Conservation (phyloP, 139 green algal genomes). For the Chlorokybus atmophyticus region DNA sequence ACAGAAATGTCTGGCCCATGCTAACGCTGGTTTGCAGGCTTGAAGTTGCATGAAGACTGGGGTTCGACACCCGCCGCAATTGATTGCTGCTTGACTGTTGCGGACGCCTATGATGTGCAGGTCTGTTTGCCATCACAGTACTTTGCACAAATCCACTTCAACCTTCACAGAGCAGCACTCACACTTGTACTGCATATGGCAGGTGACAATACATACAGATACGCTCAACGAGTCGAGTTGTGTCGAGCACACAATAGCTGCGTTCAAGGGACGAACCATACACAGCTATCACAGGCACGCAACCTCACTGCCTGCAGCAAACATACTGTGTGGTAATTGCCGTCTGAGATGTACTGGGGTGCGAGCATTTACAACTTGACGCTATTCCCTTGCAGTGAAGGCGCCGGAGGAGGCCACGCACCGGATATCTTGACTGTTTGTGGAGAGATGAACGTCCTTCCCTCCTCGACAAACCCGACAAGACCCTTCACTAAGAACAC, state of each 20-base stretch:
- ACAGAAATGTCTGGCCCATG: no score
- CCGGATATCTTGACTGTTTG: slow-evolving; percentile 42
- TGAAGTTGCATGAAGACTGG: slow-evolving; percentile 44
- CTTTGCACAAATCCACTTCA: no score
- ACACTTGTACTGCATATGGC: no score
- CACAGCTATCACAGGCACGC: slow-evolving; percentile 33
- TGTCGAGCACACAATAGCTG: slow-evolving; percentile 33
- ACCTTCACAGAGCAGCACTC: no score
- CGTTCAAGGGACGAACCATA: slow-evolving; percentile 37
- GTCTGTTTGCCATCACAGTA: no score
- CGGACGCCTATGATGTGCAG: slow-evolving; percentile 32
- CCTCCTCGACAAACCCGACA: slow-evolving; percentile 39
- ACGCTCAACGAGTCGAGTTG: slow-evolving; percentile 37
- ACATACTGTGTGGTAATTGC: no score
- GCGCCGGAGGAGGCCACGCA: slow-evolving; percentile 36
- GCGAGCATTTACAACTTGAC: no score
- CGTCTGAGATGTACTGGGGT: no score
- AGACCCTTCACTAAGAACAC: slow-evolving; percentile 40
- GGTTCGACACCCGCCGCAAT: slow-evolving; percentile 40
- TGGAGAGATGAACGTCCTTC: slow-evolving; percentile 32
- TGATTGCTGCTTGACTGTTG: slow-evolving; percentile 31
- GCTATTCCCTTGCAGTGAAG: slow-evolving; percentile 31
- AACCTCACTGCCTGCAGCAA: no score
- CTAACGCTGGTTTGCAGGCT: no score
- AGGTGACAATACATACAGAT: slow-evolving; percentile 43